phyloP scores from a whole-genome alignment of 2,329 filamentous ascomycete species.

The Dendrostoma leiphaemia region DNA sequence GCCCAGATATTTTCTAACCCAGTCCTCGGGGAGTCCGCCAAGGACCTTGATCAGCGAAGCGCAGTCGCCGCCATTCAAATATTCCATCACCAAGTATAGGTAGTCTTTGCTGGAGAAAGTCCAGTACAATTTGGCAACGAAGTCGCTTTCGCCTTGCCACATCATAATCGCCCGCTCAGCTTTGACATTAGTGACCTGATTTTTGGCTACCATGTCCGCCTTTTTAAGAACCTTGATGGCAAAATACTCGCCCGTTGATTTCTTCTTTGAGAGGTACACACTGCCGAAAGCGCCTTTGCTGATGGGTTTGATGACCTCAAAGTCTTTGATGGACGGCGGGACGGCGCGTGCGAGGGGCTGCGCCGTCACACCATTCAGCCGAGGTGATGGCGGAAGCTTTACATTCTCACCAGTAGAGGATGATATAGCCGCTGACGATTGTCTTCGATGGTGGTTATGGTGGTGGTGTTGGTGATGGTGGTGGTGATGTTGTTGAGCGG shows the following conservation, averaged over 20 bases:
- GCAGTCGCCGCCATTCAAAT: conserved; percentile 95
- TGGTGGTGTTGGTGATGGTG: conserved; percentile 63
- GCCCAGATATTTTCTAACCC: conserved; percentile 96
- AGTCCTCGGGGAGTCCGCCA: conserved; percentile 89
- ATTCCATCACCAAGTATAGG: conserved; percentile 98
- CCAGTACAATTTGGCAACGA: conserved; percentile 99
- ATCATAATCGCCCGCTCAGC: conserved; percentile 99
- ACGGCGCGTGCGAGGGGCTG: conserved; percentile 85
- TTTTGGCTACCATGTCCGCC: conserved; percentile 99
- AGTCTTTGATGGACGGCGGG: conserved; percentile 96
- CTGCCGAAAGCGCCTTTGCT: conserved; percentile 98
- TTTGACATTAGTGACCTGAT: conserved; percentile 98
- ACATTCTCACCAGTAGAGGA: conserved; percentile 43
- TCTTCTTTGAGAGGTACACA: conserved; percentile 97
- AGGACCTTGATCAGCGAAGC: conserved; percentile 94
- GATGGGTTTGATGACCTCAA: conserved; percentile 99
- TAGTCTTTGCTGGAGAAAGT: conserved; percentile 99
- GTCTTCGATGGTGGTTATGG: conserved; percentile 64
- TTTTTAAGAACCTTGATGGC: conserved; percentile 99
- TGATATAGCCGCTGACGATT: conserved; percentile 87
- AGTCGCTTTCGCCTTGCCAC: conserved; percentile 99
- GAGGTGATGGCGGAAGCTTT: conserved; percentile 76
- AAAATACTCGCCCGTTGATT: conserved; percentile 96
- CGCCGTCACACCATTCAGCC: conserved; percentile 70
- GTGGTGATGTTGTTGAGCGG: conserved; percentile 36